A percentile compares a stretch with the other conserved stretches of the same genome.
Evolutionary conservation across 2,329 filamentous ascomycete species (phyloP).

Genomic region (Trichoderma polysporum): DNA sequence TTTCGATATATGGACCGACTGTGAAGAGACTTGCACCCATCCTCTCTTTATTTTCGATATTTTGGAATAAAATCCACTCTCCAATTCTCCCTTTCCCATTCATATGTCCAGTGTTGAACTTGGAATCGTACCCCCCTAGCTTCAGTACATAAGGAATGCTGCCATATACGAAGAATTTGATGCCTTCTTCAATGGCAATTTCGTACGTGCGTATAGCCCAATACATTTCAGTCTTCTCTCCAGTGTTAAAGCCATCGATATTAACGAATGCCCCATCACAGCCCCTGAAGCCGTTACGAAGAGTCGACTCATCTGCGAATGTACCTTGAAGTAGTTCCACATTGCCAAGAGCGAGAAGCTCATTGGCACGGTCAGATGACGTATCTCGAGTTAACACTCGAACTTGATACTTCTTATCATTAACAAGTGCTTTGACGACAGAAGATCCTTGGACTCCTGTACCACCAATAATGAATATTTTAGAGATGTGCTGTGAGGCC

Average conservation of each 20-base stretch:
- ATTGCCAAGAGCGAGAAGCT: not conserved
- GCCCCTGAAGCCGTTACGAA: not conserved
- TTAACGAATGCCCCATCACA: constrained; percentile 1
- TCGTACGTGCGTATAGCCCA: constrained; percentile 5
- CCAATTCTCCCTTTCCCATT: not conserved
- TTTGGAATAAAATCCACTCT: not conserved
- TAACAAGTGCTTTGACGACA: not conserved
- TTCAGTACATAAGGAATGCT: not conserved
- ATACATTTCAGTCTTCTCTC: not conserved
- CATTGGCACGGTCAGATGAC: not conserved
- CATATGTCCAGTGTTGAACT: not conserved
- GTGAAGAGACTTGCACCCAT: not conserved
- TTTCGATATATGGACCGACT: not conserved
- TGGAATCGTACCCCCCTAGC: not conserved
- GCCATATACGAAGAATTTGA: constrained; percentile 1
- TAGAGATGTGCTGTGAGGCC: not conserved
- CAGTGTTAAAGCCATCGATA: not conserved
- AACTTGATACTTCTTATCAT: not conserved
- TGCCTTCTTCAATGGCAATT: constrained; percentile 2
- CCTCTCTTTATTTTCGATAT: not conserved
- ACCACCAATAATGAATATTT: not conserved
- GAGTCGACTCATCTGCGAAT: not conserved
- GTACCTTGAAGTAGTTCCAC: not conserved
- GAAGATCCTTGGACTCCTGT: not conserved
- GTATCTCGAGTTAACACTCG: not conserved